Evolutionary conservation across 768 basidiomycete genomes (phyloP).

Genomic region (Pholiota conissans): DNA sequence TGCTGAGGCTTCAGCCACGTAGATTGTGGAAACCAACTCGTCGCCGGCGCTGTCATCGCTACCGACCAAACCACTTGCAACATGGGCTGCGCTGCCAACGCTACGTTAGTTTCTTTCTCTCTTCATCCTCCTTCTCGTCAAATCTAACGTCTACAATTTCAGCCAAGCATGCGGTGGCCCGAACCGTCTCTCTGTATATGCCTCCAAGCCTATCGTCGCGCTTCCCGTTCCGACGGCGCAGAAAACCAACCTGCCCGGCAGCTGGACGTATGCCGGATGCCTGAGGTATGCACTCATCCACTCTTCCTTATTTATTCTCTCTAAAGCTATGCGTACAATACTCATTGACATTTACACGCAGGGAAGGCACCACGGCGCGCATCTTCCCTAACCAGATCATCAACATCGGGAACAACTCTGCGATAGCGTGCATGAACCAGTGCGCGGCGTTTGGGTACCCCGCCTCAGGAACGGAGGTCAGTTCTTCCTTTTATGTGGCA

Average conservation of each 20-base stretch:
- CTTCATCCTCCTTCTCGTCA: not conserved
- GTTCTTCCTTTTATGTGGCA: slow-evolving; percentile 8
- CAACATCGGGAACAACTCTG: slow-evolving; percentile 62
- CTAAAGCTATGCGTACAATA: no score
- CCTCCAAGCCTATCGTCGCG: slow-evolving; percentile 48
- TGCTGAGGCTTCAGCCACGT: not conserved
- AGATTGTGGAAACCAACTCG: slow-evolving; percentile 74
- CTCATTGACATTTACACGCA: not conserved
- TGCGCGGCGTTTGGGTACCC: slow-evolving; percentile 74
- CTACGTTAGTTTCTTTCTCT: slow-evolving; percentile 44
- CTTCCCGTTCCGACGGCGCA: slow-evolving; percentile 60
- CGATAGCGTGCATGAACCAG: slow-evolving; percentile 61
- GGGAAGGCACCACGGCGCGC: slow-evolving; percentile 41
- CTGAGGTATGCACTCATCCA: slow-evolving; percentile 52
- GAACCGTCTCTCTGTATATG: slow-evolving; percentile 71
- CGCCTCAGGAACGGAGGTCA: slow-evolving; percentile 62
- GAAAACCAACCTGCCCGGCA: slow-evolving; percentile 57
- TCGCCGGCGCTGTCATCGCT: slow-evolving; percentile 56
- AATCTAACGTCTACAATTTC: not conserved
- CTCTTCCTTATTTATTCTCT: no score
- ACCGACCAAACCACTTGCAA: slow-evolving; percentile 53
- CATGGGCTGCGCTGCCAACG: slow-evolving; percentile 73
- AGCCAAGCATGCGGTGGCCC: slow-evolving; percentile 76
- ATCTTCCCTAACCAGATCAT: slow-evolving; percentile 64
- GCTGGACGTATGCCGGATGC: slow-evolving; percentile 69